Conservation (phyloP, 2,329 filamentous ascomycete genomes). For the Arthrobotrys entomopaga region DNA sequence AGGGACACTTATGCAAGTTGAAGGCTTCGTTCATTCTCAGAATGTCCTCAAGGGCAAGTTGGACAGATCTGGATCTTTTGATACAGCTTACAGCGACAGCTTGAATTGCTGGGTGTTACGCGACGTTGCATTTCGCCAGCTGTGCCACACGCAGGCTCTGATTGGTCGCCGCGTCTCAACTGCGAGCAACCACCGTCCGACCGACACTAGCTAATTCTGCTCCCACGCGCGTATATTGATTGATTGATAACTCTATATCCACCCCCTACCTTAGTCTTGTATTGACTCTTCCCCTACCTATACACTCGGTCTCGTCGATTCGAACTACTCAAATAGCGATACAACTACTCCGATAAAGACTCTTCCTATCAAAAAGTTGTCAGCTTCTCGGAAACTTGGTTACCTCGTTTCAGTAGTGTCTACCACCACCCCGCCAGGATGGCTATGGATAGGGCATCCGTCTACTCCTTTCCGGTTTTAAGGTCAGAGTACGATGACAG, state of each 20-base stretch:
- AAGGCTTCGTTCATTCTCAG: too few relatives aligned
- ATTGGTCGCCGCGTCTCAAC: conserved; percentile 44
- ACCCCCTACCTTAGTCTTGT: neutral
- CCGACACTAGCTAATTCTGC: conserved; percentile 13
- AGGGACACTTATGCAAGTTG: neutral
- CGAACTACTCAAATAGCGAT: neutral
- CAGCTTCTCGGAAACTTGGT: too few relatives aligned
- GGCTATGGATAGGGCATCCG: conserved; percentile 84
- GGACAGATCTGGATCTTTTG: too few relatives aligned
- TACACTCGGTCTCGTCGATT: neutral
- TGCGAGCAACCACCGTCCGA: neutral
- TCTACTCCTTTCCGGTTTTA: conserved; percentile 81
- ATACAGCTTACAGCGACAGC: too few relatives aligned
- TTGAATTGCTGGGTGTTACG: neutral
- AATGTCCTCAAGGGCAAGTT: too few relatives aligned
- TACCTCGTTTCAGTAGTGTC: neutral
- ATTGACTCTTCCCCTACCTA: conserved; percentile 4
- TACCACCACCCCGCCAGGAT: conserved; percentile 24
- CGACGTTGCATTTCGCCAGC: conserved; percentile 21
- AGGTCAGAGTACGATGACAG: conserved; percentile 73
- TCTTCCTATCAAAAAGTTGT: neutral
- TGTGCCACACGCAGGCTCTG: conserved; percentile 17
- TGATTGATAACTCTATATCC: conserved; percentile 7
- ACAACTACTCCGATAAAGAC: neutral
- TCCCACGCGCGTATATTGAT: conserved; percentile 42